Conservation (phyloP, 352 stramenopile species). For the Pythium folliculosum region DNA sequence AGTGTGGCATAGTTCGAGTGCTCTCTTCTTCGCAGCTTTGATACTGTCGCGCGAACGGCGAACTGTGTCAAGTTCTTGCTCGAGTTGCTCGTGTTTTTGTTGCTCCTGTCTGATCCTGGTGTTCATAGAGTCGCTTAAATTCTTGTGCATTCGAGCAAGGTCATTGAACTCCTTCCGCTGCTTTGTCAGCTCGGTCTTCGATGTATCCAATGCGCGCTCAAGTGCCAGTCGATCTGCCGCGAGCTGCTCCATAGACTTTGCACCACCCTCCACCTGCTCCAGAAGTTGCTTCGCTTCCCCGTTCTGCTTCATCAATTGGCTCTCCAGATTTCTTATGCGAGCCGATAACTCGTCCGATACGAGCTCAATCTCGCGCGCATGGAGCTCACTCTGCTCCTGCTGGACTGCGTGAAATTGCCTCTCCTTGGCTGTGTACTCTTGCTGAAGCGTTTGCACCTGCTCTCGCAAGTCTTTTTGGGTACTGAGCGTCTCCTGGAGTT, state of each 20-base stretch:
- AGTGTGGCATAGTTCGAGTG: conserved; percentile 14
- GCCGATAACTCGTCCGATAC: conserved; percentile 13
- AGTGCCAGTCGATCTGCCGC: conserved; percentile 32
- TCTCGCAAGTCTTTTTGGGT: background rate
- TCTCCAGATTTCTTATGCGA: conserved; percentile 17
- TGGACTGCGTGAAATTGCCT: conserved; percentile 8
- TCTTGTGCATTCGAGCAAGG: conserved; percentile 70
- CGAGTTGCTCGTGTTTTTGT: conserved; percentile 16
- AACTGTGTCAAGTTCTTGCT: conserved; percentile 33
- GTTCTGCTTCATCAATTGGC: conserved; percentile 13
- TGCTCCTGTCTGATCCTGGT: conserved; percentile 40
- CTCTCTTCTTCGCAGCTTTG: conserved; percentile 2
- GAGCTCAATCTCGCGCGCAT: conserved; percentile 15
- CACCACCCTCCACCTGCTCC: conserved; percentile 15
- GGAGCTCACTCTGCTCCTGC: background rate
- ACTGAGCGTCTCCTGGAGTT: conserved; percentile 7
- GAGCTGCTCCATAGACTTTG: conserved; percentile 26
- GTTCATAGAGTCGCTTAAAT: conserved; percentile 53
- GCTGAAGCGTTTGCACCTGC: background rate
- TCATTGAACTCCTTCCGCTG: conserved; percentile 67
- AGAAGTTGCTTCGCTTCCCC: conserved; percentile 19
- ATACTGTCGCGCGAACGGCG: conserved; percentile 3
- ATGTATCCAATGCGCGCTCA: conserved; percentile 30
- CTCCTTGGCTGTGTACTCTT: conserved; percentile 10
- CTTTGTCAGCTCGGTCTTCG: conserved; percentile 40